These are phyloP conservation scores for Ensete ventricosum DNA, from an alignment of 176 grass and related monocot genomes.

Conservation along the genomic window DNA sequence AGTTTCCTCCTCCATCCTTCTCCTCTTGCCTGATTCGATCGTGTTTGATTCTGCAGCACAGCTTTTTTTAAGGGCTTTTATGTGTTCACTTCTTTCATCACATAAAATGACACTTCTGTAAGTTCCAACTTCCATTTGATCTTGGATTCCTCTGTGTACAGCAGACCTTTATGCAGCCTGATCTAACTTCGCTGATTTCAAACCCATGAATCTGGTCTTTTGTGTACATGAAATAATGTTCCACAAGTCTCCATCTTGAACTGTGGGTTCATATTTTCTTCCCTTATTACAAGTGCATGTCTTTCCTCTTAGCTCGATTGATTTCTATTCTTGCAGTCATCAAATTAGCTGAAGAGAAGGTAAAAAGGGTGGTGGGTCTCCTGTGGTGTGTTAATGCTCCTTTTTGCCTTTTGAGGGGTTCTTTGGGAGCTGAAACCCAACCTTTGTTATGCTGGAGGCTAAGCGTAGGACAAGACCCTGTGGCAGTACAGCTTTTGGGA, in stretches of 20 bases:
- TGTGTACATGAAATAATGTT: conserved; percentile 72
- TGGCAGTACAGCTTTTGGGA: conserved; percentile 63
- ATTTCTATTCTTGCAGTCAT: conserved; percentile 11
- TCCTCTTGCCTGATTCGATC: neutral
- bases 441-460: conserved; percentile 67
- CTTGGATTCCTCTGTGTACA: conserved; percentile 9
- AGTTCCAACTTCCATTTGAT: conserved; percentile 20
- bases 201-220: neutral
- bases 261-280: neutral
- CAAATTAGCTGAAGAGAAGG: conserved; percentile 4
- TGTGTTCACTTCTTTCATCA: conserved; percentile 21
- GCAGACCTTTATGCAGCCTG: neutral
- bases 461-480: conserved; percentile 66
- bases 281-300: no score
- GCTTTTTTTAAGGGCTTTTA: neutral
- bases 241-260: neutral
- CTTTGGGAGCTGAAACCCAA: neutral
- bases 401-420: neutral
- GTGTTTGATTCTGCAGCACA: neutral
- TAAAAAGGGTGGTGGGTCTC: neutral
- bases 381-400: neutral
- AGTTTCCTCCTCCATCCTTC: neutral
- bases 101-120: conserved; percentile 72
- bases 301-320: neutral
- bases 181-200: neutral